Base-by-base conservation (phyloP, 768 basidiomycete species). In the Pleurotus salmoneostramineus region DNA sequence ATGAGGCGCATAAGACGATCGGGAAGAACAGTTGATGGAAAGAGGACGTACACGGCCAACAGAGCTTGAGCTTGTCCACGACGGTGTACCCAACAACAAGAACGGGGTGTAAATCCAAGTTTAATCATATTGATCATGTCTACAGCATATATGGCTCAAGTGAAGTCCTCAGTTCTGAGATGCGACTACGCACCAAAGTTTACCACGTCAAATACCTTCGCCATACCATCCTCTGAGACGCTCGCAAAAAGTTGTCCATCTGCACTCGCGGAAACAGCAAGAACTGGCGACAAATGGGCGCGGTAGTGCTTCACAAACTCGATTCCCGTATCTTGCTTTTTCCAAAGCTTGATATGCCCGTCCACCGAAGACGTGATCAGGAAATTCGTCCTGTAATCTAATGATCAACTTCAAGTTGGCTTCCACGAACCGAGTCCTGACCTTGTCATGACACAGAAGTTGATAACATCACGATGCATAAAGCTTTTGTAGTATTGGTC, bases 61-160 rank as follows among this genome's bases (percentile, higher is more conserved):
- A 99, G 69, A 14, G 88, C 87, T 67, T 93, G 89, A 0, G 91
- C 93, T 64, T 95, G 87, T 48, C 93, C 94, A 17, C 89, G 83
- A 59, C 78, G 79, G 71, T 99, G 97, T 4, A 98, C 89, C 96
- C 96, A 99, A 68, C 93, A 95, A 66, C 93, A 96, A 8, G 93
- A 79, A 61, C 88, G 87, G 7, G 97, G 97, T 15, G 77, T 82
- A 68, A 84, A 98, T 1, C 83, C 89, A 50, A 99, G 78, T 68
- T 93, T 92, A 60, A 99, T 83, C 72, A 98, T 97, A 70, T 97
- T 98, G 66, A 98, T 98, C 96, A 98, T 98, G 70, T 99, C 96
- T 98, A 63, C 43, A 14, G 49, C 6, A 15, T 10, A 40, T 8
- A 8, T 14, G 37, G 35, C 46, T 37, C 35, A 34, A 37, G 17